Evolutionary conservation across 2,329 filamentous ascomycete species (phyloP).

Genomic region (Colletotrichum neosansevieriae): DNA sequence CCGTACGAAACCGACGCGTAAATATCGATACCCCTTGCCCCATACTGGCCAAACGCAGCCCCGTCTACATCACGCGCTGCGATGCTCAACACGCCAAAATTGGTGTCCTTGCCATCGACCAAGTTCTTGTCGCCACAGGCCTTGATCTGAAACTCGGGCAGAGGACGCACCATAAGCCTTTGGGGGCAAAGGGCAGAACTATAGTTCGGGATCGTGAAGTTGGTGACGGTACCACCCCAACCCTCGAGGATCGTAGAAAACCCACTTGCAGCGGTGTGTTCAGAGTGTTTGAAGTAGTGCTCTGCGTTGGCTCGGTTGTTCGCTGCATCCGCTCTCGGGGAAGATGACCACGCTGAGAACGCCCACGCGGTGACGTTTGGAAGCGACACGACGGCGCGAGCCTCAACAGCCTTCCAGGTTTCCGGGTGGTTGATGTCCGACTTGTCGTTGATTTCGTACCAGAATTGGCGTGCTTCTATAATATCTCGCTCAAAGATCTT

Average conservation of each 20-base stretch:
- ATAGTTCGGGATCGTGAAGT: slow-evolving; percentile 51
- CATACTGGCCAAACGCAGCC: slow-evolving; percentile 21
- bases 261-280: slow-evolving; percentile 22
- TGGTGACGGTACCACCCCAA: slow-evolving; percentile 50
- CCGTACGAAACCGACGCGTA: slow-evolving; percentile 45
- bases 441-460: slow-evolving; percentile 43
- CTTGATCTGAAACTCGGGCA: slow-evolving; percentile 45
- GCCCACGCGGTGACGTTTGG: slow-evolving; percentile 44
- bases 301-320: slow-evolving; percentile 47
- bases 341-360: slow-evolving; percentile 45
- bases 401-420: slow-evolving; percentile 43
- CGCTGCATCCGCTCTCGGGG: slow-evolving; percentile 44
- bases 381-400: slow-evolving; percentile 43
- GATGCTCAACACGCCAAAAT: slow-evolving; percentile 44
- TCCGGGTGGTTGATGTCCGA: slow-evolving; percentile 37
- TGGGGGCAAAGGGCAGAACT: slow-evolving; percentile 44
- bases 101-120: slow-evolving; percentile 37
- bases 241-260: slow-evolving; percentile 46
- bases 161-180: slow-evolving; percentile 47
- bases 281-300: slow-evolving; percentile 46
- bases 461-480: slow-evolving; percentile 43
- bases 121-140: slow-evolving; percentile 44
- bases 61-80: slow-evolving; percentile 40
- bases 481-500: slow-evolving; percentile 44
- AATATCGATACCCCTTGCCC: slow-evolving; percentile 37